Evolutionary conservation across 2,329 filamentous ascomycete species (phyloP).

Genomic region (Pestalotiopsis fici): DNA sequence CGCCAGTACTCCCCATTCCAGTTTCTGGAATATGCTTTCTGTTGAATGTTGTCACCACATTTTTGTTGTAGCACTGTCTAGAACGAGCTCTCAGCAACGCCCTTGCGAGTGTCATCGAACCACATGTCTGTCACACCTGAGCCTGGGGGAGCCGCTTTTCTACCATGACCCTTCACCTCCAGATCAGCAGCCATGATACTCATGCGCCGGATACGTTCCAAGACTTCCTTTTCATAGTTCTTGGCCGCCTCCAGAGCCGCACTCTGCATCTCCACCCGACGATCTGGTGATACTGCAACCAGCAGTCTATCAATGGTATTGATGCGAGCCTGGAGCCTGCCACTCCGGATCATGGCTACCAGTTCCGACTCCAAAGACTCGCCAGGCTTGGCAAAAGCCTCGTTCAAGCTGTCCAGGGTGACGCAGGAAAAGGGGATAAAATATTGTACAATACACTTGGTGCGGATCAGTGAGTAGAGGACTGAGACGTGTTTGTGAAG

Average conservation of each 20-base stretch:
- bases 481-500: constrained; percentile 71
- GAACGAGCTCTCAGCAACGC: constrained; percentile 3
- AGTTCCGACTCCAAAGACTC: constrained; percentile 74
- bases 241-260: constrained; percentile 68
- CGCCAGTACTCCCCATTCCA: neutral
- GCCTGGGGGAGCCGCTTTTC: constrained; percentile 18
- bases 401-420: constrained; percentile 75
- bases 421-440: constrained; percentile 88
- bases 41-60: neutral
- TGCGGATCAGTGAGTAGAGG: constrained; percentile 76
- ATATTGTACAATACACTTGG: constrained; percentile 92
- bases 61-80: neutral
- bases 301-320: constrained; percentile 82
- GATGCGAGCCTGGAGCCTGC: constrained; percentile 75
- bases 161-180: constrained; percentile 56
- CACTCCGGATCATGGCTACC: constrained; percentile 72
- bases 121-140: constrained; percentile 24
- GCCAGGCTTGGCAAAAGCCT: constrained; percentile 69
- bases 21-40: neutral
- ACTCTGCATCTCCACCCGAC: constrained; percentile 69
- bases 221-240: constrained; percentile 73
- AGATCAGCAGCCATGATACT: constrained; percentile 75
- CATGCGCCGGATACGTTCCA: constrained; percentile 76
- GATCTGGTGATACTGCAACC: constrained; percentile 67
- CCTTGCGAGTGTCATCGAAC: constrained; percentile 17